A percentile compares a stretch with the other conserved stretches of the same genome.
Conservation (phyloP, 345 rosid species). For the Camelina laxa region DNA sequence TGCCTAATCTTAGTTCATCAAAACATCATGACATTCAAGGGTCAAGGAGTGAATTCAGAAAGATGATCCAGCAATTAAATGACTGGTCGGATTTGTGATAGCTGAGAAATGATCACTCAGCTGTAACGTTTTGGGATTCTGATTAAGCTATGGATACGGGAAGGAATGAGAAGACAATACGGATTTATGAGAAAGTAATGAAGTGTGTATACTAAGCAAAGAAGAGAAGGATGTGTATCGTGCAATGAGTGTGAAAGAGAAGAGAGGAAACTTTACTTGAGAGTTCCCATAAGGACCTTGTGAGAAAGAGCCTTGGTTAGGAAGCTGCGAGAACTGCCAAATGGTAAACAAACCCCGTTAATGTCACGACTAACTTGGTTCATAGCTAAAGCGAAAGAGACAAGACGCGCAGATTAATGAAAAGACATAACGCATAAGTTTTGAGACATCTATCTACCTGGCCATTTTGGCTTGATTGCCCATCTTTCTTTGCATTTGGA, state of each 20-base stretch:
- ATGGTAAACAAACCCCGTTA: conserved; percentile 6
- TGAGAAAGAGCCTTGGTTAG: conserved; percentile 61
- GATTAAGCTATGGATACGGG: background rate
- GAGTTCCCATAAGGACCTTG: conserved; percentile 62
- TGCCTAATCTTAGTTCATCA: conserved; percentile 8
- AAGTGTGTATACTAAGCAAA: background rate
- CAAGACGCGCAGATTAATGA: background rate
- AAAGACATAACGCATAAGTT: background rate
- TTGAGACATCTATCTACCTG: conserved; percentile 54
- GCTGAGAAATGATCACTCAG: conserved; percentile 11
- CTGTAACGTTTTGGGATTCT: conserved; percentile 5
- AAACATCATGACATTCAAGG: background rate
- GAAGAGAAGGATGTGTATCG: background rate
- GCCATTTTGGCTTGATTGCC: conserved; percentile 52
- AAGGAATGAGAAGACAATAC: background rate
- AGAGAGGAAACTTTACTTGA: conserved; percentile 56
- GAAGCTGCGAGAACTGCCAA: conserved; percentile 53
- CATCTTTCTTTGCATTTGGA: conserved; percentile 60
- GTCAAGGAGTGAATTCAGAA: background rate
- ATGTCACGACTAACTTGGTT: conserved; percentile 12
- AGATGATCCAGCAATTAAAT: conserved; percentile 6
- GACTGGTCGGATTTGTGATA: background rate
- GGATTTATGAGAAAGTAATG: background rate
- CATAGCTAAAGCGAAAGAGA: conserved; percentile 8
- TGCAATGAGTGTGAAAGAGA: background rate